Conservation (phyloP, 1,284 basidiomycete species). For the Malassezia psittaci region DNA sequence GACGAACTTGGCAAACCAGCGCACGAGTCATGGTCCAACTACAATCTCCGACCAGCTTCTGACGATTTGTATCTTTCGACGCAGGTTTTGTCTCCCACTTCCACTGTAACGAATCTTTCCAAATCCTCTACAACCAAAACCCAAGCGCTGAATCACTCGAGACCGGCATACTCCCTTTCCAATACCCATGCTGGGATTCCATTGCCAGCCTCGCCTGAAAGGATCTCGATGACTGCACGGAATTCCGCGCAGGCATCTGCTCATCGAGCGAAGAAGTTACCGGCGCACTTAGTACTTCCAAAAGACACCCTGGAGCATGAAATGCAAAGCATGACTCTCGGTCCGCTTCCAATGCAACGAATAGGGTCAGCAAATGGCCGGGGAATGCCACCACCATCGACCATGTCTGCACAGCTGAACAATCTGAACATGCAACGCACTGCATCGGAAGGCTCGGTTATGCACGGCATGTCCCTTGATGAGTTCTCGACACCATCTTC, state of each 20-base stretch:
- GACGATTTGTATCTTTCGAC: not conserved
- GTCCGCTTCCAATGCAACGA: not conserved
- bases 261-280: not conserved
- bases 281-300: not conserved
- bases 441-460: conserved; percentile 7
- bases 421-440: conserved; percentile 11
- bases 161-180: not conserved
- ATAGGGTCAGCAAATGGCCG: conserved; percentile 2
- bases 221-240: not conserved
- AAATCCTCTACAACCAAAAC: not conserved
- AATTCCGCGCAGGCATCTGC: not conserved
- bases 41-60: not conserved
- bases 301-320: conserved; percentile 8
- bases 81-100: not conserved
- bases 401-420: too few relatives aligned
- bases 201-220: not conserved
- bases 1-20: not conserved
- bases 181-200: not conserved
- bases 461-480: not conserved
- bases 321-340: not conserved
- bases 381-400: not conserved
- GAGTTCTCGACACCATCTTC: not conserved
- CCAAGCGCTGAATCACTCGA: not conserved
- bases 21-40: not conserved
- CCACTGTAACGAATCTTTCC: not conserved